These are phyloP conservation scores for Delitschia confertaspora DNA, from an alignment of 495 filamentous ascomycete species.

Conservation along the genomic window DNA sequence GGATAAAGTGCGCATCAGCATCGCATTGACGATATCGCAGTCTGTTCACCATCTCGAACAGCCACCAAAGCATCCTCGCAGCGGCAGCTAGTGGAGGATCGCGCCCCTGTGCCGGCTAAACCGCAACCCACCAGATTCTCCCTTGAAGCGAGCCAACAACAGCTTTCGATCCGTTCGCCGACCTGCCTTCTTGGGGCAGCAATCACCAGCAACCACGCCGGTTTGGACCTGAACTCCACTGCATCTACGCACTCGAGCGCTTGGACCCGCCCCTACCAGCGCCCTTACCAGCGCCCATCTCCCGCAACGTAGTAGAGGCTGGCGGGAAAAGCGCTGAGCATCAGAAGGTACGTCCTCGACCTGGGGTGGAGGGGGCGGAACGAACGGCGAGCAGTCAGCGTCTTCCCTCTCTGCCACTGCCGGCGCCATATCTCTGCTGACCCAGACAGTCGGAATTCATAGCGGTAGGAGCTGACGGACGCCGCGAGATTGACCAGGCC, in stretches of 20 bases:
- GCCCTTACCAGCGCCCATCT: slow-evolving; percentile 3
- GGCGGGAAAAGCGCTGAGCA: too few species aligned
- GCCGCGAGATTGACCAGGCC: not conserved
- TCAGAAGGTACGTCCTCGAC: too few species aligned
- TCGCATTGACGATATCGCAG: too few species aligned
- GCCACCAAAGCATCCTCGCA: slow-evolving; percentile 23
- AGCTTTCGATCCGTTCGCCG: slow-evolving; percentile 14
- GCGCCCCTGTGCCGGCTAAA: slow-evolving; percentile 28
- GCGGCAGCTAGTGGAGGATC: slow-evolving; percentile 30
- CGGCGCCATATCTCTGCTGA: slow-evolving; percentile 22
- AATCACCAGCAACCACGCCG: not conserved
- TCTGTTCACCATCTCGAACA: too few species aligned
- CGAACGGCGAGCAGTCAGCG: too few species aligned
- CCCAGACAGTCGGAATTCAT: slow-evolving; percentile 21
- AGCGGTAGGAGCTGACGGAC: not conserved
- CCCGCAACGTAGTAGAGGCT: slow-evolving; percentile 5
- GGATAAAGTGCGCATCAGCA: slow-evolving; percentile 26
- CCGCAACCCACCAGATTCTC: slow-evolving; percentile 22
- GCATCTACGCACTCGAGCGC: not conserved
- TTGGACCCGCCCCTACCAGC: not conserved
- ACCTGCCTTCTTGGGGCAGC: not conserved
- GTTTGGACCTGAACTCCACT: too few species aligned
- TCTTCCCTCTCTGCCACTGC: slow-evolving; percentile 10
- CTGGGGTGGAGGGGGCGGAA: too few species aligned
- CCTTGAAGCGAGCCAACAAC: slow-evolving; percentile 30